phyloP scores from a whole-genome alignment of 2,329 filamentous ascomycete species.

The Alternaria sp. region DNA sequence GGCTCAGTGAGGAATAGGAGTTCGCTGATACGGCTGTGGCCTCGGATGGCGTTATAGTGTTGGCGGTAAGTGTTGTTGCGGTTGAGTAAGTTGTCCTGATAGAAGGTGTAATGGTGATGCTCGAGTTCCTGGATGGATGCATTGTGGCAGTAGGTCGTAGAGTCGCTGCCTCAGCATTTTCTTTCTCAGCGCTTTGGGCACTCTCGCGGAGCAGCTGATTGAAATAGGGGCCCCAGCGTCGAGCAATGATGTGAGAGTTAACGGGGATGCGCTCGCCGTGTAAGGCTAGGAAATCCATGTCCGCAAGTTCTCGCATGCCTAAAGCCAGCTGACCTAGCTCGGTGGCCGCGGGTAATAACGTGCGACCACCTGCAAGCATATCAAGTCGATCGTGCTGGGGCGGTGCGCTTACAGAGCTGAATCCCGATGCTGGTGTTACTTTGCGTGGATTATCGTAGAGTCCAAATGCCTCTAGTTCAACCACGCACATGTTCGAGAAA shows the following conservation, averaged over 20 bases:
- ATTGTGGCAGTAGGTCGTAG: constrained; percentile 68
- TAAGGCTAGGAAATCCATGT: constrained; percentile 96
- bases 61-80: constrained; percentile 55
- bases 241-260: constrained; percentile 86
- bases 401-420: constrained; percentile 82
- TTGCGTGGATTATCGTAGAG: constrained; percentile 95
- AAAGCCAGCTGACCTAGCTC: constrained; percentile 86
- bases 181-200: constrained; percentile 66
- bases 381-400: constrained; percentile 62
- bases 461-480: constrained; percentile 95
- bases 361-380: constrained; percentile 76
- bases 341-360: constrained; percentile 79
- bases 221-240: constrained; percentile 95
- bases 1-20: constrained; percentile 55
- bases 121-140: constrained; percentile 76
- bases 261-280: constrained; percentile 91
- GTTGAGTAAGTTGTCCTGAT: constrained; percentile 61
- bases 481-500: constrained; percentile 95
- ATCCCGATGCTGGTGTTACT: constrained; percentile 79
- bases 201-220: constrained; percentile 89
- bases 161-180: constrained; percentile 73
- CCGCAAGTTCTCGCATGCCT: constrained; percentile 81
- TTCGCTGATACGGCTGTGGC: constrained; percentile 52
- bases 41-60: constrained; percentile 48
- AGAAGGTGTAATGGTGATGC: constrained; percentile 81